Base-by-base conservation (phyloP, 1,284 basidiomycete species). In the Leccinum angustisporum region DNA sequence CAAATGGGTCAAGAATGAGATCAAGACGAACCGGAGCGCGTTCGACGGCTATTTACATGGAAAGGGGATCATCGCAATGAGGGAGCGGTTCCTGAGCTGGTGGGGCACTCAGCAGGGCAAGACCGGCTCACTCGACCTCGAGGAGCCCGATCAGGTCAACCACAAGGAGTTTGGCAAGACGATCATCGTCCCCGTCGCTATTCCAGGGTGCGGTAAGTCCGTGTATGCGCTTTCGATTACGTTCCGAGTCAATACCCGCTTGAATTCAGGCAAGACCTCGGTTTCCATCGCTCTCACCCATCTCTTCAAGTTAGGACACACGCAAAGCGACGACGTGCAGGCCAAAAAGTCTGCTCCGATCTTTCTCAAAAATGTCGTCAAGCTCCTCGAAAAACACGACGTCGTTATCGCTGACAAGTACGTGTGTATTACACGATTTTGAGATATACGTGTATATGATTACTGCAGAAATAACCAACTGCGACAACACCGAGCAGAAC, bases 381-480 rank as follows among this genome's bases (percentile, higher is more conserved):
- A 80, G 0, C 78, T 92, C 1, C 79, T 97, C 25, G 73, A 83
- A 60, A 81, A 73, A 0, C 77, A 91, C 58, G 81, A 91, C 59
- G 86, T 96, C 0, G 95, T 97, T 10, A 92, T 92, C 63, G 94
- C 95, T 18, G 95, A 97, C 76, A 92, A 91, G 94, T 93, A 69
- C 58, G 86, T 72, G 18, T 30, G 9, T 13, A 25, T 54, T 36
- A 55, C 53, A 40, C 25, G 4, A 21, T 30, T 14, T 14, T 27
- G 18, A 14, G 4, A 40, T 30, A 56, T 58, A 10, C 31, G 50
- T 7, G 21, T 30, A 52, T 13, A 3, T 48, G 21, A 48, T 48
- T 48, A 21, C 46, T 11, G 1, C 65, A 95, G 94, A 69, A 97
- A 97, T 76, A 98, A 97, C 71, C 95, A 97, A 69, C 80, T 91